Base-by-base conservation (phyloP, 2,329 filamentous ascomycete genomes). In the Fusarium lyarnte region DNA sequence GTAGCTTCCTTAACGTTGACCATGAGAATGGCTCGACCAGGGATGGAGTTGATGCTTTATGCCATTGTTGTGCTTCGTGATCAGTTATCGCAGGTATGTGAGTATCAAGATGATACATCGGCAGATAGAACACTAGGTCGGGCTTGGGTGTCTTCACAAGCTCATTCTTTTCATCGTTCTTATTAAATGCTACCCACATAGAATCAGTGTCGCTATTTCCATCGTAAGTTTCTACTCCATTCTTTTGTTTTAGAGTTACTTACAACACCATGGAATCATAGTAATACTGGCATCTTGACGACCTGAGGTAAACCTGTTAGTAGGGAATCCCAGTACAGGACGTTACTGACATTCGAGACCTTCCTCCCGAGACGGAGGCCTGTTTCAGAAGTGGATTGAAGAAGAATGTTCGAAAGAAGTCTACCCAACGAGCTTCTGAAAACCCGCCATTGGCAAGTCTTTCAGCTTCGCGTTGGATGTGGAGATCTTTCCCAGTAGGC, bases 301-400 rank as follows among this genome's bases (percentile, higher is more conserved):
- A n/a, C 6, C 55, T 58, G 8, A 6, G 16, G 6, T 2, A 19
- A 2, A 13, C 0, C 1, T 35, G 3, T 47, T 4, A 58, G 31
- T 38, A 6, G 12, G 16, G 2, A 8, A 2, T 5, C 14, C 12
- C 6, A 3, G 2, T 6, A 17, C 6, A 29, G 31, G 27, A 29
- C 27, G 7, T 29, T 29, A 29, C 55, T 25, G 14, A 58, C 55
- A 36, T 51, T 2, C 55, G 27, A 17, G 43, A 13, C 19, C 11
- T 23, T 2, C 5, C 0, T 2, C 27, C 8, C 0, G 42, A 21
- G 9, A 41, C 6, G 3, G 43, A 58, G 1, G n/a, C 43, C 4
- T 10, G 14, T 2, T 17, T 0, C 3, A 21, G 2, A 17, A 58
- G 35, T 4, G 55, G 43, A 1, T 21, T 2, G 11, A 58, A 51